A percentile compares a stretch with the other conserved stretches of the same genome.
Evolutionary conservation across 768 basidiomycete species (phyloP).

Genomic region (Clavulina sp.): DNA sequence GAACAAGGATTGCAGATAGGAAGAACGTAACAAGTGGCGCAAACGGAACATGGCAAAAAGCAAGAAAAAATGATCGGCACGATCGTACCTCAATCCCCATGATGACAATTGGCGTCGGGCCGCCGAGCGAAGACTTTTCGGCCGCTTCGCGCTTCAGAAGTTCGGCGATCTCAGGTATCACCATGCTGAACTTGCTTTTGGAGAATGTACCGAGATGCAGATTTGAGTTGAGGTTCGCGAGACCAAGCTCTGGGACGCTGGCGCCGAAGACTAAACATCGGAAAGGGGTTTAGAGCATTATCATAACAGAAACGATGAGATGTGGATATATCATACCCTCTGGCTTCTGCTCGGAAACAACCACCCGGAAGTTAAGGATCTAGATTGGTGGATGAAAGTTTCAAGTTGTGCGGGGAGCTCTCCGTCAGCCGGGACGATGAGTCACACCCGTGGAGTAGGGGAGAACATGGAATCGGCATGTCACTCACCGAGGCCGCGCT

Average conservation of each 20-base stretch:
- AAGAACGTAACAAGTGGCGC: too few species aligned
- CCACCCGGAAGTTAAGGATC: slow-evolving; percentile 41
- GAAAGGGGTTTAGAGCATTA: not conserved
- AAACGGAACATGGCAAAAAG: not conserved
- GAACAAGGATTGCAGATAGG: too few species aligned
- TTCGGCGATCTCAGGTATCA: slow-evolving; percentile 43
- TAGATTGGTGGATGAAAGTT: not conserved
- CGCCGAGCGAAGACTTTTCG: slow-evolving; percentile 26
- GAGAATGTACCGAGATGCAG: slow-evolving; percentile 44
- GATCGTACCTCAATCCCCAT: slow-evolving; percentile 80
- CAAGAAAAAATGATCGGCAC: not conserved
- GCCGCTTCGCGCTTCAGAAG: slow-evolving; percentile 33
- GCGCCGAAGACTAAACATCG: slow-evolving; percentile 29
- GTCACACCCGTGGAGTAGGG: not conserved
- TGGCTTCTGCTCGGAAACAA: slow-evolving; percentile 76
- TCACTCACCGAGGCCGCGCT: slow-evolving; percentile 44
- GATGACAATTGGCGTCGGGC: slow-evolving; percentile 26
- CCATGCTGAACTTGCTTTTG: slow-evolving; percentile 79
- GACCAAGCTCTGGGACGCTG: slow-evolving; percentile 44
- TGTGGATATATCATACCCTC: slow-evolving; percentile 33
- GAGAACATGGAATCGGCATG: not conserved
- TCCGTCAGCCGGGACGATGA: not conserved
- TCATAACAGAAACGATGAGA: slow-evolving; percentile 1
- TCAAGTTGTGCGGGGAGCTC: not conserved
- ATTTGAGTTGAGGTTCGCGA: slow-evolving; percentile 18